Percentiles rank a stretch among this genome's conserved stretches.
Conservation (phyloP, 345 rosid species). For the Kernera saxatilis region DNA sequence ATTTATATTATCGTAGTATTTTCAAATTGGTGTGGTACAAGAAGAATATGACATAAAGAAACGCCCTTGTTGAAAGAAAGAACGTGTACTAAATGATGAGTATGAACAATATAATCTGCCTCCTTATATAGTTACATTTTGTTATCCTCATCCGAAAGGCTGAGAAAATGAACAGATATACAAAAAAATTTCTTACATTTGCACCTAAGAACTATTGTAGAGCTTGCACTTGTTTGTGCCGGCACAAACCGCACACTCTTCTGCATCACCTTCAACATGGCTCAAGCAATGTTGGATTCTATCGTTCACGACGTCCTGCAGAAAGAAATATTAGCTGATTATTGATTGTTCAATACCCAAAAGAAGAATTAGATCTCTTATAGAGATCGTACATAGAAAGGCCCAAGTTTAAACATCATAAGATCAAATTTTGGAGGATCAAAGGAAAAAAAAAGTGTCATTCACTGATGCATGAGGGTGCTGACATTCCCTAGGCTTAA, state of each 20-base stretch:
- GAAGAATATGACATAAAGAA: no score
- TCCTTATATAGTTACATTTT: neutral
- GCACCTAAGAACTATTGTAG: conserved; percentile 31
- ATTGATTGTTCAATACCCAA: neutral
- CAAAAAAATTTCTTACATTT: conserved; percentile 8
- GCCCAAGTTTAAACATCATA: neutral
- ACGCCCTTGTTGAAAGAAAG: no score
- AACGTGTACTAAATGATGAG: neutral
- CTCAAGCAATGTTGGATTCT: conserved; percentile 72
- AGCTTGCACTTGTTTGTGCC: conserved; percentile 88
- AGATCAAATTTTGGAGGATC: neutral
- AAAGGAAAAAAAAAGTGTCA: neutral
- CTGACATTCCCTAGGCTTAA: neutral
- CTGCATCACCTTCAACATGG: conserved; percentile 70
- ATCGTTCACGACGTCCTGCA: conserved; percentile 77
- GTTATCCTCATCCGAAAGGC: neutral
- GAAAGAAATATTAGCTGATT: neutral
- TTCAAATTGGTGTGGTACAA: neutral
- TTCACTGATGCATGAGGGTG: neutral
- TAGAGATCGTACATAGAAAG: no score
- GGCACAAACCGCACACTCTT: conserved; percentile 68
- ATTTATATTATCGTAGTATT: neutral
- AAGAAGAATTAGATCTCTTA: neutral
- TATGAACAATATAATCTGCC: neutral
- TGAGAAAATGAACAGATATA: neutral